Conservation (phyloP, 2,329 filamentous ascomycete species). For the Cordyceps militaris region DNA sequence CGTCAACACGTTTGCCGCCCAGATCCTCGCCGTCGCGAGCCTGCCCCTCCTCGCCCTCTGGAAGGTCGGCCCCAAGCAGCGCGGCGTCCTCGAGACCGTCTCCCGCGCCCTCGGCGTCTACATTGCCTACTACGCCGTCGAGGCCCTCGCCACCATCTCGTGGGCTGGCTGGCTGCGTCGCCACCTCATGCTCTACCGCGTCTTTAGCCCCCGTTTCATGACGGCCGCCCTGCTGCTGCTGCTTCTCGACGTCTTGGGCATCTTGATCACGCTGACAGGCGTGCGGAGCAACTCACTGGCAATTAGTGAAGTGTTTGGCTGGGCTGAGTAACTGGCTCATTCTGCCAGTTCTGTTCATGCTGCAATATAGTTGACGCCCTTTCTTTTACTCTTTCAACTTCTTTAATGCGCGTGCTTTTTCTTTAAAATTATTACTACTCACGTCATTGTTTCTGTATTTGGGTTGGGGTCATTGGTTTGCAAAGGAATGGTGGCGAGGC, state of each 20-base stretch:
- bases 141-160: slow-evolving; percentile 78
- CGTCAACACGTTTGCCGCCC: slow-evolving; percentile 83
- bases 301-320: slow-evolving; percentile 84
- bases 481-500: not conserved
- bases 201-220: slow-evolving; percentile 91
- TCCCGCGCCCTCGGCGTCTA: slow-evolving; percentile 68
- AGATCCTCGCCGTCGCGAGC: slow-evolving; percentile 72
- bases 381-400: not conserved
- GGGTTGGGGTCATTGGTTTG: not conserved
- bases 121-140: slow-evolving; percentile 71
- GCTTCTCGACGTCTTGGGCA: slow-evolving; percentile 67
- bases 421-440: not conserved
- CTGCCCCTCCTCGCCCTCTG: slow-evolving; percentile 80
- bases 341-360: slow-evolving; percentile 16
- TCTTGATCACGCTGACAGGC: slow-evolving; percentile 65
- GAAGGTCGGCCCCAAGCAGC: slow-evolving; percentile 76
- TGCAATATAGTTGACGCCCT: not conserved
- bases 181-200: slow-evolving; percentile 93
- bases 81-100: slow-evolving; percentile 61
- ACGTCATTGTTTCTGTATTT: not conserved
- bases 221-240: slow-evolving; percentile 64
- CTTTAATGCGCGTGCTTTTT: not conserved
- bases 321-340: slow-evolving; percentile 41
- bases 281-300: slow-evolving; percentile 70
- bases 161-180: slow-evolving; percentile 84